Conservation (phyloP, 2,329 filamentous ascomycete species). For the Fusarium agapanthi region DNA sequence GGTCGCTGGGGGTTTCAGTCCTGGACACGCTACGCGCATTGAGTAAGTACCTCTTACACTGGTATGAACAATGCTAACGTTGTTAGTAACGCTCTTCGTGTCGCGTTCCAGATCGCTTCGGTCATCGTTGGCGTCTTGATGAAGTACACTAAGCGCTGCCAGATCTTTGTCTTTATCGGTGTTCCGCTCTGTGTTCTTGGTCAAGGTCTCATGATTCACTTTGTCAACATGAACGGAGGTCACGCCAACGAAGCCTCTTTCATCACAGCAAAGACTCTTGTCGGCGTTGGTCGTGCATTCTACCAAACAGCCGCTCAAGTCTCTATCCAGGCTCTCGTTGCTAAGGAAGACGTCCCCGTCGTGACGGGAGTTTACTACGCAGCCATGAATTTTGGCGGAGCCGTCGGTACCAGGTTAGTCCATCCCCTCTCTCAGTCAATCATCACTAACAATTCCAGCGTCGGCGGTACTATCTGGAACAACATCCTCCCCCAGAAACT, state of each 20-base stretch:
- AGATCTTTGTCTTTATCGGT: slow-evolving; percentile 42
- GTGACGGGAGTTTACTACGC: slow-evolving; percentile 49
- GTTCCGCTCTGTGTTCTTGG: slow-evolving; percentile 48
- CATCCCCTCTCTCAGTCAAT: accelerated
- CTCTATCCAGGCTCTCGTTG: slow-evolving; percentile 47
- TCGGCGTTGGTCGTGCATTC: slow-evolving; percentile 49
- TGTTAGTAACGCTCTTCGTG: slow-evolving; percentile 41
- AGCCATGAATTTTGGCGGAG: slow-evolving; percentile 45
- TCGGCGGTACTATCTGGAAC: slow-evolving; percentile 51
- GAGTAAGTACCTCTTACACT: slow-evolving; percentile 26
- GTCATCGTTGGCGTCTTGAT: slow-evolving; percentile 48
- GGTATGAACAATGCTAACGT: not conserved
- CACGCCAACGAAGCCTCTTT: slow-evolving; percentile 47
- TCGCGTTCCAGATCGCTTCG: slow-evolving; percentile 50
- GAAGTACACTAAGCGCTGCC: slow-evolving; percentile 48
- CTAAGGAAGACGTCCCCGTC: slow-evolving; percentile 48
- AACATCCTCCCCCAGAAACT: slow-evolving; percentile 42
- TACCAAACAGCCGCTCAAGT: slow-evolving; percentile 40
- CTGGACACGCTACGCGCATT: slow-evolving; percentile 50
- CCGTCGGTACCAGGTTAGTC: slow-evolving; percentile 44
- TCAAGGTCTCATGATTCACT: slow-evolving; percentile 45
- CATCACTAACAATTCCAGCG: slow-evolving; percentile 27
- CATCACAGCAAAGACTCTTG: slow-evolving; percentile 46
- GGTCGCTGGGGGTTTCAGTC: slow-evolving; percentile 48
- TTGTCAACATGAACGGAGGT: slow-evolving; percentile 38